phyloP scores from a whole-genome alignment of 768 basidiomycete species.

The Agaricus subrufescens region DNA sequence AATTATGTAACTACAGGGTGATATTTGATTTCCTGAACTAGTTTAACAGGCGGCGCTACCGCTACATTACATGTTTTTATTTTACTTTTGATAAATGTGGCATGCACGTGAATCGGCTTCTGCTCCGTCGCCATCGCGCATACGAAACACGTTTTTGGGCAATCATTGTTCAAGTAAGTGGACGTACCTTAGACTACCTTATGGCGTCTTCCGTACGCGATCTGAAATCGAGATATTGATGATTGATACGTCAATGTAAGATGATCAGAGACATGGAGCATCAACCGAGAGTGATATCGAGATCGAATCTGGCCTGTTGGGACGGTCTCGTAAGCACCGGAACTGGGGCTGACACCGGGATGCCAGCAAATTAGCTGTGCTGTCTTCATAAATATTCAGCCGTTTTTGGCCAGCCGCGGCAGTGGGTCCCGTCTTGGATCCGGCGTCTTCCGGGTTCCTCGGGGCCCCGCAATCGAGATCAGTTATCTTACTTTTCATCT shows the following conservation, averaged over 20 bases:
- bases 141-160: neutral
- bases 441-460: constrained; percentile 1
- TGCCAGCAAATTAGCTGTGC: neutral
- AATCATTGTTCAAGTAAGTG: no score
- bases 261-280: constrained; percentile 1
- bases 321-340: neutral
- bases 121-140: constrained; percentile 21
- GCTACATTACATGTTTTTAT: neutral
- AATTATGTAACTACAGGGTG: constrained; percentile 27
- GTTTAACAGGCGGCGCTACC: neutral
- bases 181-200: neutral
- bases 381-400: constrained; percentile 3
- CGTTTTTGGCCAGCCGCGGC: constrained; percentile 10
- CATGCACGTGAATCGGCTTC: neutral
- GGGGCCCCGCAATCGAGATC: constrained; percentile 8
- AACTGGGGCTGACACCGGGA: neutral
- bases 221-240: neutral
- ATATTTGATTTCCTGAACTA: constrained; percentile 45
- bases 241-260: neutral
- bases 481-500: neutral
- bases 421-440: neutral
- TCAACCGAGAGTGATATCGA: neutral
- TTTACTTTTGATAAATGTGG: neutral
- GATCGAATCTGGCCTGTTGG: neutral
- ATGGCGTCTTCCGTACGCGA: neutral